Base-by-base conservation (phyloP, 108 stramenopile genomes). In the Skeletonema grethae region DNA sequence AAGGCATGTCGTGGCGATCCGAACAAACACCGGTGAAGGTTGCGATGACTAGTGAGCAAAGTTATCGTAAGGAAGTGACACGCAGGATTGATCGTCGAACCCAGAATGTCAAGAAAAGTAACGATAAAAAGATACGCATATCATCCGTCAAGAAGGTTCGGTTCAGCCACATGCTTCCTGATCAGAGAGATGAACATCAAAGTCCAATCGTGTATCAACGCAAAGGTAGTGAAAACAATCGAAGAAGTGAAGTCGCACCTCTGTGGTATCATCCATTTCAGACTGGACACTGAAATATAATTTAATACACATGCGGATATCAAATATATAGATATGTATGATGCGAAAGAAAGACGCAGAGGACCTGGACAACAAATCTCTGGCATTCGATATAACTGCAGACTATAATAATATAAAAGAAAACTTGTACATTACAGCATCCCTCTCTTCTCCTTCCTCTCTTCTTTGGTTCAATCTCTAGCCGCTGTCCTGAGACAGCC, bases 261-360 rank as follows among this genome's bases (percentile, higher is more conserved):
- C 16, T 53, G 6, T 53, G 50, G 50, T 53, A 53, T 53, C 50
- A 53, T 53, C 50, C 50, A 7, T 53, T 53, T 53, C 50, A 53
- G 22, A 16, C 50, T 5, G 50, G 50, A 8, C 8, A 53, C 50
- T 53, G 8, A 53, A 28, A 28, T 28, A 28, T 28, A 28, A 28
- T 28, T 28, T 28, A 28, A 1, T 28, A 1, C 25, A 28, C 25
- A 28, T 28, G 25, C 25, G 25, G 25, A 28, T 28, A 1, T 28
- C 25, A 28, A 28, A 28, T 28, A 28, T 28, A 1, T 28, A 28
- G 25, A 28, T 28, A 28, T 28, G 25, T 28, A 28, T 28, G 25
- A 28, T 28, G 25, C 25, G 25, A 28, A 28, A 28, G 25, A 28
- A 28, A 1, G 25, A 28, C 25, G 25, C 25, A 28, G 25, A 28